phyloP scores from a whole-genome alignment of 2,329 filamentous ascomycete genomes.

The Aureobasidium musti region DNA sequence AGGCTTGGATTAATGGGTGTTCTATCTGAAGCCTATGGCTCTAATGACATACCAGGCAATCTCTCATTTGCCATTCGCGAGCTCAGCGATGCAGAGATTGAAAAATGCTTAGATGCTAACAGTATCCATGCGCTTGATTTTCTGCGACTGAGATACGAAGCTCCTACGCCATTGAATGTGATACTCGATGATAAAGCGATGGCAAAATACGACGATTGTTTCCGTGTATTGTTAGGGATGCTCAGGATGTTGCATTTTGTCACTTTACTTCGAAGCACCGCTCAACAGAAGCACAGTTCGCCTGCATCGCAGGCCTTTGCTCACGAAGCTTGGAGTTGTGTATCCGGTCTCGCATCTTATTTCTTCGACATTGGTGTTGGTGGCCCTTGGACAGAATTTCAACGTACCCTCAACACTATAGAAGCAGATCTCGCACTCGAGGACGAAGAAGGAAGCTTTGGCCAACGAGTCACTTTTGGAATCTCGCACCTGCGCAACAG shows the following conservation, averaged over 20 bases:
- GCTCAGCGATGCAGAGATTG: constrained; percentile 74
- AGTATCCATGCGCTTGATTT: constrained; percentile 92
- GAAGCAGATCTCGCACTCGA: constrained; percentile 58
- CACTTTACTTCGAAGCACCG: constrained; percentile 39
- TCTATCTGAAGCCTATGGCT: constrained; percentile 70
- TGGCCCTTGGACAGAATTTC: constrained; percentile 71
- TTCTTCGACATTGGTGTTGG: constrained; percentile 78
- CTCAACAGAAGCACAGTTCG: constrained; percentile 34
- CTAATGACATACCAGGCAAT: constrained; percentile 47
- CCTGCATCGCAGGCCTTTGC: constrained; percentile 54
- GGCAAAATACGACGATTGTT: constrained; percentile 81
- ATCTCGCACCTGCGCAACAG: constrained; percentile 35
- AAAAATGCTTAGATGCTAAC: constrained; percentile 78
- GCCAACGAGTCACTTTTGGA: constrained; percentile 32
- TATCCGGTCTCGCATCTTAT: constrained; percentile 71
- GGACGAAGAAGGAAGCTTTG: constrained; percentile 48
- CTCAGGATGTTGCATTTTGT: constrained; percentile 68
- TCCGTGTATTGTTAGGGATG: constrained; percentile 75
- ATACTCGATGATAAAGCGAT: constrained; percentile 72
- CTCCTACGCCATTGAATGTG: constrained; percentile 68
- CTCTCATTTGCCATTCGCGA: constrained; percentile 77
- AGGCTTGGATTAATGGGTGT: constrained; percentile 85
- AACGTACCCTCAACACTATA: constrained; percentile 63
- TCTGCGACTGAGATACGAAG: constrained; percentile 79
- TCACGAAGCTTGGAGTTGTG: constrained; percentile 77